Evolutionary conservation across 805 yeast species (phyloP).

Genomic region (Zygosaccharomyces kombuchaensis): DNA sequence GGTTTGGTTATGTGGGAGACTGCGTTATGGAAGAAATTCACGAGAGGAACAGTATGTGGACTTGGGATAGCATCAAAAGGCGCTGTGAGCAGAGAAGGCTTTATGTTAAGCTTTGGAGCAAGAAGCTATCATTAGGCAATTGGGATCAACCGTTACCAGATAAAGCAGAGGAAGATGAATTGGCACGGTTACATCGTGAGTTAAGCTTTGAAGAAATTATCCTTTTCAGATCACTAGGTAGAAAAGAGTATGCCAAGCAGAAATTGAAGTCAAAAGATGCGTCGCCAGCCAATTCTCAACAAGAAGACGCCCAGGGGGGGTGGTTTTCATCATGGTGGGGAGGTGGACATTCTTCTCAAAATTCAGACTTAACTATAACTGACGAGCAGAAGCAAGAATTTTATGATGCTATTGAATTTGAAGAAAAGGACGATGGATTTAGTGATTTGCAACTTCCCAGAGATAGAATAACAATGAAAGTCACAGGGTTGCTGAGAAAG

Average conservation of each 20-base stretch:
- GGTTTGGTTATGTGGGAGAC: conserved; percentile 81
- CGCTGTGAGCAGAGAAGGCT: conserved; percentile 67
- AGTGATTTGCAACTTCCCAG: conserved; percentile 62
- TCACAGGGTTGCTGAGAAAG: conserved; percentile 61
- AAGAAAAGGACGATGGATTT: conserved; percentile 48
- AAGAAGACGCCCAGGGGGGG: conserved; percentile 36
- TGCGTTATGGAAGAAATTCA: conserved; percentile 76
- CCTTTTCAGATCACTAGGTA: conserved; percentile 78
- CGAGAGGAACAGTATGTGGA: conserved; percentile 74
- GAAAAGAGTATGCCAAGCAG: conserved; percentile 59
- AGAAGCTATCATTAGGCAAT: conserved; percentile 41
- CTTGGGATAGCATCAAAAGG: conserved; percentile 75
- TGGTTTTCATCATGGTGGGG: conserved; percentile 76
- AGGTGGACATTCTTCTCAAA: conserved; percentile 31
- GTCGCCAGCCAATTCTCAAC: conserved; percentile 14
- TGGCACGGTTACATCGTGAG: conserved; percentile 53
- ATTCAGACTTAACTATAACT: conserved; percentile 50
- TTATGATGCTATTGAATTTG: conserved; percentile 89
- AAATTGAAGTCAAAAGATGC: conserved; percentile 27
- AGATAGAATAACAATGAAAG: conserved; percentile 63
- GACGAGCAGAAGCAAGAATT: conserved; percentile 87
- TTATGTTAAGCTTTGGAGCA: conserved; percentile 67
- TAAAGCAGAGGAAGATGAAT: conserved; percentile 38
- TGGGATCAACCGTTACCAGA: conserved; percentile 28
- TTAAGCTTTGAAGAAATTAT: conserved; percentile 74